Percentiles rank a stretch among this genome's conserved stretches.
These are phyloP conservation scores for Helenozyma baotianmanensis DNA, from an alignment of 805 yeast species.

Conservation along the genomic window DNA sequence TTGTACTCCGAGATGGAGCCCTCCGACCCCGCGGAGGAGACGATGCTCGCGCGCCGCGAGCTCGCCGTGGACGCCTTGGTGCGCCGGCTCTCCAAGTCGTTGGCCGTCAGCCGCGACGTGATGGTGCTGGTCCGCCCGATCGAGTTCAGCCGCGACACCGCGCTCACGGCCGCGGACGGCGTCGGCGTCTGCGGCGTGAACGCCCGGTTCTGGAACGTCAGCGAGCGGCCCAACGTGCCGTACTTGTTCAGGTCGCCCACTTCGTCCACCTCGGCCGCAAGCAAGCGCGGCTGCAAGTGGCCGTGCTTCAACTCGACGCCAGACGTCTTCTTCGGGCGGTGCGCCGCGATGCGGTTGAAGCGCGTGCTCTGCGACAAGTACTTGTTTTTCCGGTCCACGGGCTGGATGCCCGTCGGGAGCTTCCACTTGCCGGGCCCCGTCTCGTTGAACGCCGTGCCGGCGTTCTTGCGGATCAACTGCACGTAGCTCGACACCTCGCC, in stretches of 20 bases:
- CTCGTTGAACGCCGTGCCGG: slow-evolving; percentile 48
- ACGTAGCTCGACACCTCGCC: slow-evolving; percentile 53
- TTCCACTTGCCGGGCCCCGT: slow-evolving; percentile 44
- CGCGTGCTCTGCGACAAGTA: slow-evolving; percentile 16
- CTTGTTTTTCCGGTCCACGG: slow-evolving; percentile 32
- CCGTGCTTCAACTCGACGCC: slow-evolving; percentile 60
- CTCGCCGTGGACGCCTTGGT: slow-evolving; percentile 11
- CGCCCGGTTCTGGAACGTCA: slow-evolving; percentile 3
- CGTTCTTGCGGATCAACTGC: slow-evolving; percentile 34
- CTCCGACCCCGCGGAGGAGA: slow-evolving; percentile 22
- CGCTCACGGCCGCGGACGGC: slow-evolving; percentile 6
- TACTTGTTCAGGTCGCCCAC: slow-evolving; percentile 11
- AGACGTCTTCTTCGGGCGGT: slow-evolving; percentile 27
- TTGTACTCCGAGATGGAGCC: slow-evolving; percentile 26
- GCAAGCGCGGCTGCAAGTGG: slow-evolving; percentile 56
- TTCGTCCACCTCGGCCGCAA: slow-evolving; percentile 75
- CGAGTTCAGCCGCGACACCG: slow-evolving; percentile 24
- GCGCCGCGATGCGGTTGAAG: slow-evolving; percentile 8
- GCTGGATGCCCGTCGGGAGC: slow-evolving; percentile 52
- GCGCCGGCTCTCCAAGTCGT: slow-evolving; percentile 17
- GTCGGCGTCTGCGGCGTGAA: slow-evolving; percentile 12
- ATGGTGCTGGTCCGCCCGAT: slow-evolving; percentile 30
- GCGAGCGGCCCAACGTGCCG: slow-evolving; percentile 11
- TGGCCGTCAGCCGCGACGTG: slow-evolving; percentile 15
- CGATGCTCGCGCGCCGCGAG: slow-evolving; percentile 18